Base-by-base conservation (phyloP, 805 yeast species). In the Kodamaea neixiangensis region DNA sequence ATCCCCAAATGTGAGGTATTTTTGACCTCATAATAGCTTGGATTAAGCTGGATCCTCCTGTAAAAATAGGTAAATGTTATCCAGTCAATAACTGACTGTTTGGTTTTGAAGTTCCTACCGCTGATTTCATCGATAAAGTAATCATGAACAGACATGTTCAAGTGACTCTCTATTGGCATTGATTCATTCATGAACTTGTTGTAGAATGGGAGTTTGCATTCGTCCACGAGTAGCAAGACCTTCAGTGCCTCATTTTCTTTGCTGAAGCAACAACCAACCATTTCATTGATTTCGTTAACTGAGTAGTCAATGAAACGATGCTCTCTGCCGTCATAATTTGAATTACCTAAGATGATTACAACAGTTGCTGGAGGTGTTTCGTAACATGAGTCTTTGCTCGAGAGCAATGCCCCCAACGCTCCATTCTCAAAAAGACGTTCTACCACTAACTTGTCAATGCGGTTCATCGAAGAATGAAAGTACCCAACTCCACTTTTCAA, bases 31-130 rank as follows among this genome's bases (percentile, higher is more conserved):
- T 94, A 94, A 63, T 80, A 94, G 52, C 94, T 83, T 3, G 99
- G 97, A 64, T 94, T 94, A 33, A 80, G 76, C 50, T 83, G 86
- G 17, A 94, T 64, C 46, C 98, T 75, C 55, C 96, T 76, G 67
- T 89, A 94, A 61, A 92, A 87, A 58, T 84, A 87, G 0, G 96
- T 79, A 63, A 80, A 89, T 0, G 97, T 87, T 31, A 94, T 62
- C 96, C 96, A 90, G 60, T 93, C 97, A 52, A 94, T 81, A 59
- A 96, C 89, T 57, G 87, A 94, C 59, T 92, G 97, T 61, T 87
- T 82, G 6, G 80, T 75, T 43, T 73, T 77, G 51, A 93, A 78
- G 11, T 83, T 73, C 2, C 81, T 73, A 5, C 83, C 79, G 34
- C 87, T 80, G n/a, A 91, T 84, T 58, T 89, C 98, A 42, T 82